Evolutionary conservation across 2,329 filamentous ascomycete genomes (phyloP).

Genomic region (Cladorrhinum sp.): DNA sequence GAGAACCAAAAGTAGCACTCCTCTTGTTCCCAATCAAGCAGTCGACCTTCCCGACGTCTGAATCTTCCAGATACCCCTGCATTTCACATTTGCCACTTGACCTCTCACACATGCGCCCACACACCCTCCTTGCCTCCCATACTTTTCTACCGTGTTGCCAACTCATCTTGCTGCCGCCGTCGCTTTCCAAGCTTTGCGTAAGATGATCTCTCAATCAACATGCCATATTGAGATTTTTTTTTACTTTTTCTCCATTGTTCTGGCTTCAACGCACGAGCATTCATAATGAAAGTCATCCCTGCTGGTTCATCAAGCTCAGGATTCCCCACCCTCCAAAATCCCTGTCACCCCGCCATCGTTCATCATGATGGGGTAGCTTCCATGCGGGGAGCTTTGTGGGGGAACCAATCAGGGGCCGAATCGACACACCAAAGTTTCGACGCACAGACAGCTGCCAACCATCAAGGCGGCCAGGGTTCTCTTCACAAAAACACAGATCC

Average conservation of each 20-base stretch:
- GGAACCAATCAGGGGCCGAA: background rate
- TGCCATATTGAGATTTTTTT: background rate
- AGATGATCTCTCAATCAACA: background rate
- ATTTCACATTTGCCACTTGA: background rate
- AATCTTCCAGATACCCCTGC: background rate
- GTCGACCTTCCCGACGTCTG: background rate
- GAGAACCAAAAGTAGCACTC: background rate
- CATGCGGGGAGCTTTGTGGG: background rate
- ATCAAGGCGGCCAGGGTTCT: background rate
- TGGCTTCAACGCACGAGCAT: background rate
- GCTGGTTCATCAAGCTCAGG: conserved; percentile 1
- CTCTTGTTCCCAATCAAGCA: conserved; percentile 2
- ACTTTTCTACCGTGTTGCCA: background rate
- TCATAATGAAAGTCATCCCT: background rate
- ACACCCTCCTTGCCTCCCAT: no score
- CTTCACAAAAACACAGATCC: background rate
- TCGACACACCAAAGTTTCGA: conserved; percentile 1
- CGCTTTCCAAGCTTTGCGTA: background rate
- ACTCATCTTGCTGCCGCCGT: conserved; percentile 5
- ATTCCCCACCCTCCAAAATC: background rate
- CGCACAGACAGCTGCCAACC: conserved; percentile 5
- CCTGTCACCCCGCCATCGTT: conserved; percentile 6
- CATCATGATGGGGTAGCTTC: background rate
- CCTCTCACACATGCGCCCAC: background rate
- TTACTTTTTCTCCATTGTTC: no score